Conservation (phyloP, 441 rosid species). For the Eutrema salsugineum region DNA sequence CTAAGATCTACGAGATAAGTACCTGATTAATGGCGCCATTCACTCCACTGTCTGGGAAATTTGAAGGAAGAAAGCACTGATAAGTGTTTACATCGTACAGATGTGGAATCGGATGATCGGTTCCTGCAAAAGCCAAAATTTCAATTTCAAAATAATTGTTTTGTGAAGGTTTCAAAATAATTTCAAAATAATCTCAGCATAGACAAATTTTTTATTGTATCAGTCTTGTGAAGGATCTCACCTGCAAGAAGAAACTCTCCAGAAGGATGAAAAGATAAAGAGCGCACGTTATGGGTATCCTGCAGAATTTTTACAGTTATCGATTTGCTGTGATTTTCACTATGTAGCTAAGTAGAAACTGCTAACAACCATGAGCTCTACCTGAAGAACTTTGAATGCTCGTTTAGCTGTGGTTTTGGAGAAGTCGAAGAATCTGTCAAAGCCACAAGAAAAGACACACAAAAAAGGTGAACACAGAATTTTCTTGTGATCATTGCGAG, state of each 20-base stretch:
- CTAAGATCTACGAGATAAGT: neutral
- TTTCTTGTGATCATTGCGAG: neutral
- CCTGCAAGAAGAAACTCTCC: slow-evolving; percentile 86
- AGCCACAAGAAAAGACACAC: neutral
- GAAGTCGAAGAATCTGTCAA: slow-evolving; percentile 74
- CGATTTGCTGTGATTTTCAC: neutral
- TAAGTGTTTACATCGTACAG: slow-evolving; percentile 81
- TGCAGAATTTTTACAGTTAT: slow-evolving; percentile 30
- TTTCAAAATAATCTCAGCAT: neutral
- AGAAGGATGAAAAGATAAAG: slow-evolving; percentile 76
- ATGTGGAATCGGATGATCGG: slow-evolving; percentile 81
- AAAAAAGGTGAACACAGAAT: neutral
- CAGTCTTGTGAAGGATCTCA: slow-evolving; percentile 20
- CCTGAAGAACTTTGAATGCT: slow-evolving; percentile 88
- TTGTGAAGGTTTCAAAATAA: neutral
- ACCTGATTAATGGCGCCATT: slow-evolving; percentile 91
- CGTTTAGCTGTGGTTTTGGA: slow-evolving; percentile 82
- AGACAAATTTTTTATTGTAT: neutral
- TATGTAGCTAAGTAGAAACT: neutral
- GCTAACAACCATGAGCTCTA: slow-evolving; percentile 30
- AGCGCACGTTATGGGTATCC: slow-evolving; percentile 91
- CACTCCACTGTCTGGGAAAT: slow-evolving; percentile 49
- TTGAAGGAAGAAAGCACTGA: slow-evolving; percentile 73
- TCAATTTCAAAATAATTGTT: neutral
- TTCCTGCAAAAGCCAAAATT: slow-evolving; percentile 44